Conservation (phyloP, 139 green algal species). For the Chlorella vulgaris region DNA sequence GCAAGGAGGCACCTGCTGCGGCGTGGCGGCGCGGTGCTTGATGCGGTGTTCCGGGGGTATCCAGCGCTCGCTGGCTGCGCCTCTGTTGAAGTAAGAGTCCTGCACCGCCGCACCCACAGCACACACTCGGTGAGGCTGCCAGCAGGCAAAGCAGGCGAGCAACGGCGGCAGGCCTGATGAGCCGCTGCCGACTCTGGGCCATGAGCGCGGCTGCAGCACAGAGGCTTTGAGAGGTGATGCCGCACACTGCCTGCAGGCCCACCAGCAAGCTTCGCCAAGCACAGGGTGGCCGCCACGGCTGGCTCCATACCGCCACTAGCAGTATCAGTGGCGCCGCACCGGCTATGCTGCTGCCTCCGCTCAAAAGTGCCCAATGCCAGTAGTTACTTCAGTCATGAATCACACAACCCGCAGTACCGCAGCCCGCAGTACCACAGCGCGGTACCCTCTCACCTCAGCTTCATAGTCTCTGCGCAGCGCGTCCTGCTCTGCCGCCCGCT, state of each 20-base stretch:
- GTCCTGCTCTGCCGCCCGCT: constrained; percentile 7
- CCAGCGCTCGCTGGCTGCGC: constrained; percentile 44
- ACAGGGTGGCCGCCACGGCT: too few species aligned
- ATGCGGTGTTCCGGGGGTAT: constrained; percentile 39
- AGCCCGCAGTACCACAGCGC: background rate
- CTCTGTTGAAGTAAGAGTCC: constrained; percentile 42
- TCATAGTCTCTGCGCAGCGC: background rate
- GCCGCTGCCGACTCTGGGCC: too few species aligned
- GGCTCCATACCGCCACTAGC: too few species aligned
- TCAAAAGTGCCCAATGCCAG: too few species aligned
- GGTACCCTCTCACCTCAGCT: background rate
- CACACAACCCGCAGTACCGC: background rate
- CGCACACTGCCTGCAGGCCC: too few species aligned
- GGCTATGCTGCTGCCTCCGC: too few species aligned
- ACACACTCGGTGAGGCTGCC: background rate
- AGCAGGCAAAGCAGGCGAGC: background rate
- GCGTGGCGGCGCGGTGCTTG: constrained; percentile 20
- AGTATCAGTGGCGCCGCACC: too few species aligned
- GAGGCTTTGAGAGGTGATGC: too few species aligned
- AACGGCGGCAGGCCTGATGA: too few species aligned
- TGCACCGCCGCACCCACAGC: background rate
- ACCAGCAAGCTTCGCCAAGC: too few species aligned
- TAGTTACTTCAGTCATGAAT: too few species aligned
- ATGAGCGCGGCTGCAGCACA: too few species aligned
- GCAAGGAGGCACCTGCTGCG: constrained; percentile 17